Percentiles rank a stretch among this genome's conserved stretches.
phyloP scores from a whole-genome alignment of 2,329 filamentous ascomycete genomes.

The Colletotrichum euphorbiae region DNA sequence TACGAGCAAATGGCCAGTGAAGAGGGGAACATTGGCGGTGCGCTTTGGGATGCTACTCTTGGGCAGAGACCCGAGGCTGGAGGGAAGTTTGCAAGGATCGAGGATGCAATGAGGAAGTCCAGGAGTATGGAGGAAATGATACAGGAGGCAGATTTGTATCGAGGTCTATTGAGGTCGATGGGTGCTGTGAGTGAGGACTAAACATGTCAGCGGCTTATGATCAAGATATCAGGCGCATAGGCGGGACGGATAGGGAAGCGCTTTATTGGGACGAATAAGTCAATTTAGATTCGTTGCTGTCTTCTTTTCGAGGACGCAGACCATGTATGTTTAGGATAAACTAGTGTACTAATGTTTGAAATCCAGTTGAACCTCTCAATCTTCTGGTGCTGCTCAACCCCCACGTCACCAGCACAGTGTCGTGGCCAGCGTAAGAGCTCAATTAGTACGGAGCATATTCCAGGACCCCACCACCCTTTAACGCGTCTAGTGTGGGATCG shows the following conservation, averaged over 20 bases:
- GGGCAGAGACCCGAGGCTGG: constrained; percentile 59
- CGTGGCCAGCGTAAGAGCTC: rapidly evolving
- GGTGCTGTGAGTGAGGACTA: constrained; percentile 41
- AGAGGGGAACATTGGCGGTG: constrained; percentile 83
- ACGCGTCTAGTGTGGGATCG: constrained; percentile 35
- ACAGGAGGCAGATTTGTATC: constrained; percentile 78
- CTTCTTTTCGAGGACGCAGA: too few relatives aligned
- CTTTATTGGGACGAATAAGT: too few relatives aligned
- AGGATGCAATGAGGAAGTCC: constrained; percentile 76
- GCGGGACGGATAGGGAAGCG: neutral
- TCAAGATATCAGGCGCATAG: neutral
- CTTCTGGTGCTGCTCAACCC: neutral
- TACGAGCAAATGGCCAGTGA: constrained; percentile 87
- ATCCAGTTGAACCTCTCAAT: too few relatives aligned
- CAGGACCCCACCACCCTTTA: constrained; percentile 26
- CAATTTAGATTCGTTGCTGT: too few relatives aligned
- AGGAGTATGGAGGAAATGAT: constrained; percentile 82
- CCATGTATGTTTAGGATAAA: too few relatives aligned
- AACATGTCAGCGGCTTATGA: neutral
- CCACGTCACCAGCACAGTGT: constrained; percentile 22
- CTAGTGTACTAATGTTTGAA: too few relatives aligned
- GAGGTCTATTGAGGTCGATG: constrained; percentile 60
- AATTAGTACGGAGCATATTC: constrained; percentile 13
- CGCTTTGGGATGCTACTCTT: constrained; percentile 66
- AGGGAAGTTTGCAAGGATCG: constrained; percentile 74